Evolutionary conservation across 2,329 filamentous ascomycete species (phyloP).

Genomic region (Venturia oleaginea): DNA sequence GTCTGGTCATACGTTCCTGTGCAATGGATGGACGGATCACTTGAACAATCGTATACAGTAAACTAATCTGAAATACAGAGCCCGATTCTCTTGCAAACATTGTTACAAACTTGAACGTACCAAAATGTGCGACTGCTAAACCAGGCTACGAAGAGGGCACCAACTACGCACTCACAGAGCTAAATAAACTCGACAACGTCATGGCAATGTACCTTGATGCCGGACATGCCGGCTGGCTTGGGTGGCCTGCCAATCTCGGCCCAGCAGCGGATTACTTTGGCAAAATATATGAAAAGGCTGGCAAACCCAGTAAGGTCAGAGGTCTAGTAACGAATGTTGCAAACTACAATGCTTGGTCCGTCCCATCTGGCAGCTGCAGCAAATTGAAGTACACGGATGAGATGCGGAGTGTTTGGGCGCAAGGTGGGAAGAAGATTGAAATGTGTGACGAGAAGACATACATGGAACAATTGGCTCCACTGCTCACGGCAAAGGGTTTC

Average conservation of each 20-base stretch:
- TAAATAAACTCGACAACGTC: slow-evolving; percentile 50
- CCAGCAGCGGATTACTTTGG: slow-evolving; percentile 42
- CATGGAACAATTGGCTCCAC: slow-evolving; percentile 42
- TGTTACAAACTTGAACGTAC: slow-evolving; percentile 49
- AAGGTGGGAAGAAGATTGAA: slow-evolving; percentile 27
- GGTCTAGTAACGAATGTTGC: slow-evolving; percentile 49
- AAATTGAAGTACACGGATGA: slow-evolving; percentile 26
- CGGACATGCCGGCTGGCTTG: slow-evolving; percentile 56
- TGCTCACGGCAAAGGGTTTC: slow-evolving; percentile 39
- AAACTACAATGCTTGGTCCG: slow-evolving; percentile 45
- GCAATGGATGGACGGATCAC: too few species aligned
- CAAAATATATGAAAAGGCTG: slow-evolving; percentile 38
- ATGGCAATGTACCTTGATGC: slow-evolving; percentile 53
- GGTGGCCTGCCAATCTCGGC: slow-evolving; percentile 50
- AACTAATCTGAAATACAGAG: slow-evolving; percentile 26
- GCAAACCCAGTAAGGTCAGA: slow-evolving; percentile 38
- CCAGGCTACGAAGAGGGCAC: slow-evolving; percentile 47
- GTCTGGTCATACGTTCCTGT: neutral
- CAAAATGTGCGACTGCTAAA: slow-evolving; percentile 46
- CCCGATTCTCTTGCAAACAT: slow-evolving; percentile 54
- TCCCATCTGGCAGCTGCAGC: slow-evolving; percentile 27
- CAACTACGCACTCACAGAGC: slow-evolving; percentile 45
- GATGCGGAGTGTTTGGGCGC: neutral
- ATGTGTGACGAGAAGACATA: slow-evolving; percentile 47
- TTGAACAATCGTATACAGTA: neutral